Conservation (phyloP, 345 rosid genomes). For the Lenwebbia sp. region DNA sequence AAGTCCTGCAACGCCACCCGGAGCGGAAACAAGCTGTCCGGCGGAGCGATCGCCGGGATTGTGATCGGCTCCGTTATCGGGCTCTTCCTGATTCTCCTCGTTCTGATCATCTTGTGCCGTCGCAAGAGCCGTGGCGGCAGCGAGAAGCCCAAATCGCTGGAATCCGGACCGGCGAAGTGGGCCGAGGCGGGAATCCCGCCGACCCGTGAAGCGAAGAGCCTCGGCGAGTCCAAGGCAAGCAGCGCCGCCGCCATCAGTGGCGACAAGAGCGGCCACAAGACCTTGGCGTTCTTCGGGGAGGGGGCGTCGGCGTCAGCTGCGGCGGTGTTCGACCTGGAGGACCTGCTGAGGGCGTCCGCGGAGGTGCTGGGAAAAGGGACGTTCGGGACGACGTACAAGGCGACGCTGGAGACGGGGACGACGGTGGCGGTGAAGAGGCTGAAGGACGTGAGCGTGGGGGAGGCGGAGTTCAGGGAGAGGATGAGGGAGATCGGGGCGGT, state of each 20-base stretch:
- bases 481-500: constrained; percentile 26
- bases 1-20: constrained; percentile 12
- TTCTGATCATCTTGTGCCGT: constrained; percentile 21
- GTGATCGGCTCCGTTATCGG: constrained; percentile 26
- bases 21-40: constrained; percentile 11
- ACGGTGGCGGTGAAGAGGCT: constrained; percentile 36
- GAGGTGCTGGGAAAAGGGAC: constrained; percentile 45
- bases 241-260: background rate
- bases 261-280: constrained; percentile 4
- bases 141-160: background rate
- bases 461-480: constrained; percentile 29
- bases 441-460: constrained; percentile 24
- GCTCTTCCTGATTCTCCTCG: constrained; percentile 16
- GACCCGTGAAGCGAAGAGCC: background rate
- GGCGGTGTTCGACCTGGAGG: constrained; percentile 25
- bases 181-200: constrained; percentile 5
- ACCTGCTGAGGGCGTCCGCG: constrained; percentile 36
- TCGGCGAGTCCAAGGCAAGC: background rate
- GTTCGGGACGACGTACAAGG: constrained; percentile 45
- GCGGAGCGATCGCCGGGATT: constrained; percentile 34
- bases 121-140: background rate
- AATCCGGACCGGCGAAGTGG: background rate
- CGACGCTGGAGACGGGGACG: constrained; percentile 17
- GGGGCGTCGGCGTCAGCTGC: background rate
- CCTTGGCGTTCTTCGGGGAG: constrained; percentile 27